Evolutionary conservation across 2,329 filamentous ascomycete species (phyloP).

Genomic region (Pseudomassariella vexata): DNA sequence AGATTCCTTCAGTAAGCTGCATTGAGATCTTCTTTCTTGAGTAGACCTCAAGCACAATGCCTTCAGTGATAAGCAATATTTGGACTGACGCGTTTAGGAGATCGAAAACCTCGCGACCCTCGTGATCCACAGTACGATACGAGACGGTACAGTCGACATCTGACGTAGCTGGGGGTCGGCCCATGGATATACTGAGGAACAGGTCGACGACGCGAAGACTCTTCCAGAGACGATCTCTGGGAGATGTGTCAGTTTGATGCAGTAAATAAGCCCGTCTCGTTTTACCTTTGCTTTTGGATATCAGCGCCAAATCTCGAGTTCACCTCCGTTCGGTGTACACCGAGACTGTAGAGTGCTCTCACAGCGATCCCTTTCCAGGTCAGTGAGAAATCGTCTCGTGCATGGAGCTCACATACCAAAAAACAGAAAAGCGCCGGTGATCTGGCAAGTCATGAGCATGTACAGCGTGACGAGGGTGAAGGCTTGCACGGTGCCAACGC

Average conservation of each 20-base stretch:
- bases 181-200: slow-evolving; percentile 48
- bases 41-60: slow-evolving; percentile 46
- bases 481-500: slow-evolving; percentile 42
- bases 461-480: slow-evolving; percentile 47
- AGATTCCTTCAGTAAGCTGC: slow-evolving; percentile 47
- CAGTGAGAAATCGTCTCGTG: neutral
- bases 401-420: slow-evolving; percentile 27
- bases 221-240: slow-evolving; percentile 45
- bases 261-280: neutral
- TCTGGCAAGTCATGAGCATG: slow-evolving; percentile 49
- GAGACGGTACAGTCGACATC: slow-evolving; percentile 50
- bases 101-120: slow-evolving; percentile 34
- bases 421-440: slow-evolving; percentile 49
- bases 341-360: slow-evolving; percentile 46
- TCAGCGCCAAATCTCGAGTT: slow-evolving; percentile 44
- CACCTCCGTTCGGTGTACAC: slow-evolving; percentile 47
- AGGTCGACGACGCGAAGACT: slow-evolving; percentile 46
- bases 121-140: slow-evolving; percentile 30
- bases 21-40: slow-evolving; percentile 47
- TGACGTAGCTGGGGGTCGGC: slow-evolving; percentile 45
- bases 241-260: neutral
- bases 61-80: slow-evolving; percentile 45
- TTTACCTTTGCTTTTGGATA: slow-evolving; percentile 31
- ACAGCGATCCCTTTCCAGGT: slow-evolving; percentile 36
- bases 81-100: slow-evolving; percentile 47